Base-by-base conservation (phyloP, 2,329 filamentous ascomycete genomes). In the Monosporascus cannonballus region DNA sequence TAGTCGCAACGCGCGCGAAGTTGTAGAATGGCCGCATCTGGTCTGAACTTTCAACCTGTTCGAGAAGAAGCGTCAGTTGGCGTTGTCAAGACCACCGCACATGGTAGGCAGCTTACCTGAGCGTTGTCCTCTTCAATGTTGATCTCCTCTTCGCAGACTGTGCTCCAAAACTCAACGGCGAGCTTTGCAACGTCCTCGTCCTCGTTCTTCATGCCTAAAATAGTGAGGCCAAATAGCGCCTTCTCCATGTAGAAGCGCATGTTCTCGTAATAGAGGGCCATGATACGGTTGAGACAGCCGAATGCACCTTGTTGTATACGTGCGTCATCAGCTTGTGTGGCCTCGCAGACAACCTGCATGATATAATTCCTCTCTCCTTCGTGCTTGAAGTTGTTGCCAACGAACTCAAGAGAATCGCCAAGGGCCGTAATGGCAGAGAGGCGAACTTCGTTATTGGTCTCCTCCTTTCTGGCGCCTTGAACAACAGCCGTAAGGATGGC, bases 221-320 rank as follows among this genome's bases (percentile, higher is more conserved):
- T 96, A 39, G 94, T 99, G 41, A 99, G 81, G 54, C 94, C 94
- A 65, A 99, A 99, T 44, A 99, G 81, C 37, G 94, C 94, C 83
- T 97, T 97, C 80, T 99, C 94, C 94, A 99, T 99, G 78, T 99
- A 99, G 75, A 96, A 99, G 66, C 92, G 87, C 94, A 99, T 99
- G 77, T 96, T 95, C 67, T 99, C 94, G 72, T 99, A 99, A 80
- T 99, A 99, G 58, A 96, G 83, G 56, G 83, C 89, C 94, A 99
- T 99, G 72, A 99, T 97, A 66, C 94, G 86, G 81, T 99, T 99
- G 62, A 99, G 77, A 71, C 94, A 97, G 64, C 94, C 94, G 70
- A 96, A 99, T 44, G 94, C 90, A 56, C 91, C 92, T 70, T 96
- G 90, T 73, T 97, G 92, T 71, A 99, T 95, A 68, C 91, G 84